Conservation (phyloP, 768 basidiomycete species). For the Sutorius australiensis region DNA sequence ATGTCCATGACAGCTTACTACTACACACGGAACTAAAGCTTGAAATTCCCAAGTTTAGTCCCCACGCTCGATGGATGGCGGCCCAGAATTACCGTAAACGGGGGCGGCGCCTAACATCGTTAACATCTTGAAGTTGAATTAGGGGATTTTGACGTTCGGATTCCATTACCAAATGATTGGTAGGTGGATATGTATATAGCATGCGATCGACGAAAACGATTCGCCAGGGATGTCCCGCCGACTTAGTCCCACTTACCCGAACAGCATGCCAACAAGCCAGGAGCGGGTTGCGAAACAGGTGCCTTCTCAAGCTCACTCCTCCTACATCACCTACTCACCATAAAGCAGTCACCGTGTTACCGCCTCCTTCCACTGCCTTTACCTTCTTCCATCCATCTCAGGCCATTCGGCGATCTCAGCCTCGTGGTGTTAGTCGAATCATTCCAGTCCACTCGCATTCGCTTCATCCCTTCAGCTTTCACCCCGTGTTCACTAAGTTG, state of each 20-base stretch:
- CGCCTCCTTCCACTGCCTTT: background rate
- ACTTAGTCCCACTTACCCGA: conserved; percentile 4
- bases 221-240: conserved; percentile 11
- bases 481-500: conserved; percentile 5
- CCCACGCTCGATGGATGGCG: background rate
- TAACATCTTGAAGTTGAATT: no score
- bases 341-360: background rate
- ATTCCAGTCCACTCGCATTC: background rate
- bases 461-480: conserved; percentile 5
- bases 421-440: conserved; percentile 11
- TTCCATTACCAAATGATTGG: conserved; percentile 7
- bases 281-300: conserved; percentile 1
- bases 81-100: background rate
- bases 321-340: conserved; percentile 2
- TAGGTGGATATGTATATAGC: background rate
- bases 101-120: background rate
- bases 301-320: background rate
- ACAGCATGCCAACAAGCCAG: conserved; percentile 7
- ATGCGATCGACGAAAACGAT: conserved; percentile 4
- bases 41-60: background rate
- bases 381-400: conserved; percentile 7
- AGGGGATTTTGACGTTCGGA: background rate
- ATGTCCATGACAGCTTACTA: background rate
- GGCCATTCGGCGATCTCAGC: conserved; percentile 7
- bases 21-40: background rate